Evolutionary conservation across 257 asterid species (phyloP).

Genomic region (Eustoma russellianum): DNA sequence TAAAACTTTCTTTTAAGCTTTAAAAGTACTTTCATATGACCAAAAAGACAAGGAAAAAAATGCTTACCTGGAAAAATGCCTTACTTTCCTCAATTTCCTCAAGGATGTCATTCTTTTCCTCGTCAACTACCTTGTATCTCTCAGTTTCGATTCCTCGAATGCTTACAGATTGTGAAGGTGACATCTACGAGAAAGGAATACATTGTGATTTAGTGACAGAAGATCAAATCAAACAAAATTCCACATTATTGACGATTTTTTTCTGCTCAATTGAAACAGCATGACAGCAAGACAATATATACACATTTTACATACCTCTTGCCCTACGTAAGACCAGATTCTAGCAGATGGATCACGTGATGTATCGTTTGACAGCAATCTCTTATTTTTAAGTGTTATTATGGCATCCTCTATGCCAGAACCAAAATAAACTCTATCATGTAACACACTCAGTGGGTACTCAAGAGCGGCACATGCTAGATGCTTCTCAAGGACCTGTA

Average conservation of each 20-base stretch:
- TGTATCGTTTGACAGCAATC: constrained; percentile 50
- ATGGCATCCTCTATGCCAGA: constrained; percentile 52
- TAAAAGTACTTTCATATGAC: too few species aligned
- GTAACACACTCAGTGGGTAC: constrained; percentile 59
- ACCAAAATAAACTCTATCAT: constrained; percentile 72
- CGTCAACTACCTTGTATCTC: constrained; percentile 71
- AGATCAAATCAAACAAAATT: too few species aligned
- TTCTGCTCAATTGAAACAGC: not conserved
- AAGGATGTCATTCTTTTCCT: constrained; percentile 54
- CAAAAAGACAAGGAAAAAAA: not conserved
- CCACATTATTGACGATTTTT: too few species aligned
- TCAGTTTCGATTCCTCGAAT: constrained; percentile 74
- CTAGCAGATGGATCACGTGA: constrained; percentile 51
- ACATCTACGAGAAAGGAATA: constrained; percentile 39
- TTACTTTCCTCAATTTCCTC: constrained; percentile 98
- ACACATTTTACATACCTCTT: constrained; percentile 38
- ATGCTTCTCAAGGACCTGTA: constrained; percentile 87
- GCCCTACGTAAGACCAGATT: constrained; percentile 85
- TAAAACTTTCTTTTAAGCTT: too few species aligned
- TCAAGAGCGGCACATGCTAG: constrained; percentile 85
- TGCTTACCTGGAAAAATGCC: constrained; percentile 86
- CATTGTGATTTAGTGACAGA: too few species aligned
- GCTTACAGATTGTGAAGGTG: constrained; percentile 55
- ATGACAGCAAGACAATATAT: constrained; percentile 4
- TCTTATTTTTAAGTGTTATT: constrained; percentile 50